A percentile compares a stretch with the other conserved stretches of the same genome.
Evolutionary conservation across 2,329 filamentous ascomycete genomes (phyloP).

Genomic region (Aspergillus quadricinctus): DNA sequence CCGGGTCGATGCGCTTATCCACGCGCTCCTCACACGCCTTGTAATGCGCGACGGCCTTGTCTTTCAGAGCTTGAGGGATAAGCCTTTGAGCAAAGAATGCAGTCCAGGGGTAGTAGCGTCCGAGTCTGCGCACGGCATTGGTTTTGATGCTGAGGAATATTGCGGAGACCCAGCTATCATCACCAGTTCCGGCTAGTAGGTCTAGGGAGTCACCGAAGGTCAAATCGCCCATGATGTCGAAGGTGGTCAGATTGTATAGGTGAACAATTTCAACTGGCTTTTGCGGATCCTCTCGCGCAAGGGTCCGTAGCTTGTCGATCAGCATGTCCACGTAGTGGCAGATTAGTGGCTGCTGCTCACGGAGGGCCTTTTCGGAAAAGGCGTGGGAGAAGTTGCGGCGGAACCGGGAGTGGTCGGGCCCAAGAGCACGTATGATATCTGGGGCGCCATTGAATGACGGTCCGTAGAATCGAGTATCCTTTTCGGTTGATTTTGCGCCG

Average conservation of each 20-base stretch:
- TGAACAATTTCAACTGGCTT: slow-evolving; percentile 1
- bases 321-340: slow-evolving; percentile 27
- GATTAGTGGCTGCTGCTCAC: slow-evolving; percentile 31
- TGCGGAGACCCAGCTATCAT: slow-evolving; percentile 4
- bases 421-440: slow-evolving; percentile 24
- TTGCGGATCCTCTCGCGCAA: not conserved
- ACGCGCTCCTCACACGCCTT: slow-evolving; percentile 4
- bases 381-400: slow-evolving; percentile 31
- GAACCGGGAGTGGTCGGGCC: slow-evolving; percentile 26
- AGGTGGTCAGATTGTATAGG: slow-evolving; percentile 11
- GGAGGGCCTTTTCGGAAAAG: slow-evolving; percentile 33
- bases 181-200: slow-evolving; percentile 3
- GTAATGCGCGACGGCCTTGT: slow-evolving; percentile 3
- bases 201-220: slow-evolving; percentile 12
- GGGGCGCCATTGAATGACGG: slow-evolving; percentile 17
- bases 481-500: slow-evolving; percentile 19
- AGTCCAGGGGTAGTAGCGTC: slow-evolving; percentile 3
- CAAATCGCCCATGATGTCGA: slow-evolving; percentile 16
- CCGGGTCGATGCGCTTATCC: slow-evolving; percentile 1
- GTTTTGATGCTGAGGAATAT: slow-evolving; percentile 9
- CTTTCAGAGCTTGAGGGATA: not conserved
- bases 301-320: slow-evolving; percentile 13
- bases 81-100: not conserved
- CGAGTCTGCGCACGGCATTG: slow-evolving; percentile 1
- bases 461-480: slow-evolving; percentile 20